A percentile compares a stretch with the other conserved stretches of the same genome.
Evolutionary conservation across 208 protist species (phyloP).

Genomic region (Trypanosoma rangeli): DNA sequence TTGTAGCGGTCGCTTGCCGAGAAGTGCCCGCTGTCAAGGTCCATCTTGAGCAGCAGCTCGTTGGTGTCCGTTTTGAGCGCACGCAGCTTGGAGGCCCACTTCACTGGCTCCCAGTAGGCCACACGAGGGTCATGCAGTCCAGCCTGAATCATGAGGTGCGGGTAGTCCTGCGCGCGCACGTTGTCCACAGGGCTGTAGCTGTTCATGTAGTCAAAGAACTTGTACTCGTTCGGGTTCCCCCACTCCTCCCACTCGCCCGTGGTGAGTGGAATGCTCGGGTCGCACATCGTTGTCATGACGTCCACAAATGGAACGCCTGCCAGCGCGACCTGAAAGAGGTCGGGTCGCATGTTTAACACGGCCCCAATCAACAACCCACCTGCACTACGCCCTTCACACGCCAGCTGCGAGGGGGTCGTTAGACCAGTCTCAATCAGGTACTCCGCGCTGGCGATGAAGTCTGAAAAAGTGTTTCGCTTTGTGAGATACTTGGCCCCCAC

Average conservation of each 20-base stretch:
- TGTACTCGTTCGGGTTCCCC: constrained; percentile 94
- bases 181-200: constrained; percentile 94
- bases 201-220: constrained; percentile 94
- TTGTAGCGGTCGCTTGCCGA: constrained; percentile 90
- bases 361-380: constrained; percentile 93
- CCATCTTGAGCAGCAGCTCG: constrained; percentile 87
- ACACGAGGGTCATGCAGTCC: constrained; percentile 89
- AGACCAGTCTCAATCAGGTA: constrained; percentile 70
- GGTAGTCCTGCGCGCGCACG: constrained; percentile 84
- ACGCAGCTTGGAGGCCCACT: constrained; percentile 88
- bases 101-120: constrained; percentile 92
- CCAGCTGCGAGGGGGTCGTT: constrained; percentile 69
- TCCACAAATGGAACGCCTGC: constrained; percentile 94
- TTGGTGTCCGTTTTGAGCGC: constrained; percentile 78
- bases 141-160: constrained; percentile 80
- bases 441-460: constrained; percentile 92
- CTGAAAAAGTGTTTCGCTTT: constrained; percentile 93
- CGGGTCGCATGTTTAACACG: constrained; percentile 91
- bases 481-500: constrained; percentile 91
- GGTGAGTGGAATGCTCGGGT: constrained; percentile 90
- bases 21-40: constrained; percentile 90
- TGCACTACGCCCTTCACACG: constrained; percentile 90
- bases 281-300: constrained; percentile 94
- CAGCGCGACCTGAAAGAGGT: constrained; percentile 83
- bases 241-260: constrained; percentile 94